Evolutionary conservation across 306 rosid species (phyloP), one percentile per base, ranked within the genome.

Genomic region (Sphenostylis stenocarpa): DNA sequence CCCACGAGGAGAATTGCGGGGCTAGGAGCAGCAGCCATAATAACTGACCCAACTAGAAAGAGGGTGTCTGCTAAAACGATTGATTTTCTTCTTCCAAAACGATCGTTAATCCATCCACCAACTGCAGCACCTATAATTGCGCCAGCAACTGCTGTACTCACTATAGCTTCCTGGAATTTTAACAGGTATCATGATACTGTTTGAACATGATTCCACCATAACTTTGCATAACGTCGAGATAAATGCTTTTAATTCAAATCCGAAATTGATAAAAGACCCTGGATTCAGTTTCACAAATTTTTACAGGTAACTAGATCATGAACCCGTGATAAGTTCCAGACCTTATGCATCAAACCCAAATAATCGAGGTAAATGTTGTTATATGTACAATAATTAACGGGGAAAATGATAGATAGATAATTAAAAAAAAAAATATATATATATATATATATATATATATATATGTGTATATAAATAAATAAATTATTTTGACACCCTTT

Each of bases 91-190:
- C 90, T 83, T 45, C 95, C 95, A 10, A 39, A 84, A 10, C 80
- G 84, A 58, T 90, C 92, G 14, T 86, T 88, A 19, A 88, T 61
- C 89, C 90, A 87, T 44, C 92, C 92, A 0, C 95, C 95, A 21
- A 88, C 47, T 12, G 89, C 68, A 43, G 90, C 92, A 19, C 95
- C 95, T 26, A 90, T n/a, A 9, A 87, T 83, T 67, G 95, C 92
- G 68, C 95, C 95, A 5, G 84, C 90, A 14, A 90, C 69, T 26
- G 92, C 92, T 73, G 33, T 83, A 75, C 92, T 90, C 82, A 90
- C 92, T 47, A 90, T 83, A 3, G 76, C 67, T 81, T 88, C 91
- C 95, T 90, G 84, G 2, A 11, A 36, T 45, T 55, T 65, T 38
- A 0, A 19, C 49, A 31, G 14, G 13, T 24, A 57, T 53, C 24